Conservation (phyloP, 1,284 basidiomycete species). For the Cutaneotrichosporon dermatis region DNA sequence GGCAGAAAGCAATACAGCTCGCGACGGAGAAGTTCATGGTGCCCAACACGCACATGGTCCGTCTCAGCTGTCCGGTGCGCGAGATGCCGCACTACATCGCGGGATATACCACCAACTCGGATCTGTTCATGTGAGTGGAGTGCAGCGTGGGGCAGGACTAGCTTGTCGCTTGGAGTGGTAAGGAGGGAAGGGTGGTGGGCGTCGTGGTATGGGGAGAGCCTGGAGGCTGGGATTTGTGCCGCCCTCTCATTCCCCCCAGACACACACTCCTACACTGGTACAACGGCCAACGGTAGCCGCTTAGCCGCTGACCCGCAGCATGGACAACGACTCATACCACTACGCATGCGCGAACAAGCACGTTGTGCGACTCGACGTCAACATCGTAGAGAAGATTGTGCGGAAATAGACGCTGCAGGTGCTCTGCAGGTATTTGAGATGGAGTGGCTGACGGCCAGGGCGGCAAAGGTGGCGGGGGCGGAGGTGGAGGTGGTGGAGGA, state of each 20-base stretch:
- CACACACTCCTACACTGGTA: too few species aligned
- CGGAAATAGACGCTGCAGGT: slow-evolving; percentile 9
- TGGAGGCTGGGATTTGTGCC: too few species aligned
- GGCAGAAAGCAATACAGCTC: slow-evolving; percentile 37
- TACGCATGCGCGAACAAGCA: slow-evolving; percentile 44
- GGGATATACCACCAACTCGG: slow-evolving; percentile 20
- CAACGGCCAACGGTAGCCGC: too few species aligned
- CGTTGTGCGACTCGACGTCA: slow-evolving; percentile 36
- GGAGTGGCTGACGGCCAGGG: background rate
- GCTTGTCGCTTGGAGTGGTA: too few species aligned
- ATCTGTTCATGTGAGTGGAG: slow-evolving; percentile 39
- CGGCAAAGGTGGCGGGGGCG: background rate
- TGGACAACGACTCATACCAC: slow-evolving; percentile 43
- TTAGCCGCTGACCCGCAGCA: slow-evolving; percentile 14
- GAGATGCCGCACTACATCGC: slow-evolving; percentile 29
- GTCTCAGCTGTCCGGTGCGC: slow-evolving; percentile 25
- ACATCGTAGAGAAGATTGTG: slow-evolving; percentile 36
- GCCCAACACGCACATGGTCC: slow-evolving; percentile 31
- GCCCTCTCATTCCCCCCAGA: too few species aligned
- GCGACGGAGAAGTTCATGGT: slow-evolving; percentile 35
- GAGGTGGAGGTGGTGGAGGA: too few species aligned
- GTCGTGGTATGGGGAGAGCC: too few species aligned
- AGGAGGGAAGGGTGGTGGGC: too few species aligned
- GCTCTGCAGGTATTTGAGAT: too few species aligned
- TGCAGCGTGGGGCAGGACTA: too few species aligned